These are phyloP conservation scores for Tephrocybe sp. DNA, from an alignment of 768 basidiomycete genomes.

Conservation along the genomic window DNA sequence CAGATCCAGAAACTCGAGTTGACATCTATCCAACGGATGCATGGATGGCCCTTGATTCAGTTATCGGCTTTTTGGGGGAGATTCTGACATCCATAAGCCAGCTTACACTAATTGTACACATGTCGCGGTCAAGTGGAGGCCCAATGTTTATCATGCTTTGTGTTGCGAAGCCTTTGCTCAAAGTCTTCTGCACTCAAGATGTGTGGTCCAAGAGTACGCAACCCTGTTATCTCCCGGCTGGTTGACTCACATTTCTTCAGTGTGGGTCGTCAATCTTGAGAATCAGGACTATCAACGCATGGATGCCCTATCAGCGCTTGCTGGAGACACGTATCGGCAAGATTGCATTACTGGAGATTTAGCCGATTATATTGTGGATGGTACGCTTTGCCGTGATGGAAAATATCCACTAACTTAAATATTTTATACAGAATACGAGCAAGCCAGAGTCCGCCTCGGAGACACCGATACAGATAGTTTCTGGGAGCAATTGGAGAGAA, in stretches of 20 bases:
- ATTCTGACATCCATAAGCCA: conserved; percentile 23
- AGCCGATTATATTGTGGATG: conserved; percentile 26
- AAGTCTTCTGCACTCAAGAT: conserved; percentile 12
- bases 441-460: conserved; percentile 21
- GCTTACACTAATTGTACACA: conserved; percentile 27
- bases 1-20: conserved; percentile 22
- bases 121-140: conserved; percentile 30
- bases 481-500: conserved; percentile 13
- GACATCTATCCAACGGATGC: conserved; percentile 18
- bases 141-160: conserved; percentile 34
- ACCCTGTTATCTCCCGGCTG: neutral
- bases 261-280: conserved; percentile 26
- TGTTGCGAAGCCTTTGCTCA: conserved; percentile 28
- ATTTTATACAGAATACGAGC: conserved; percentile 26
- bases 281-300: conserved; percentile 29
- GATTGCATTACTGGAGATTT: conserved; percentile 39
- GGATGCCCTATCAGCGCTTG: conserved; percentile 29
- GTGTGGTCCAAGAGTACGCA: conserved; percentile 30
- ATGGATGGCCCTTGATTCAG: conserved; percentile 24
- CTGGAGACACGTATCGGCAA: conserved; percentile 25
- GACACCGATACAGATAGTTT: conserved; percentile 22
- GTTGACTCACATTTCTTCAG: conserved; percentile 10
- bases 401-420: neutral
- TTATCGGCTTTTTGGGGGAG: conserved; percentile 21
- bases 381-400: conserved; percentile 16